A percentile compares a stretch with the other conserved stretches of the same genome.
These are phyloP conservation scores for Gnomoniopsis sp. DNA, from an alignment of 2,329 filamentous ascomycete species.

Conservation along the genomic window DNA sequence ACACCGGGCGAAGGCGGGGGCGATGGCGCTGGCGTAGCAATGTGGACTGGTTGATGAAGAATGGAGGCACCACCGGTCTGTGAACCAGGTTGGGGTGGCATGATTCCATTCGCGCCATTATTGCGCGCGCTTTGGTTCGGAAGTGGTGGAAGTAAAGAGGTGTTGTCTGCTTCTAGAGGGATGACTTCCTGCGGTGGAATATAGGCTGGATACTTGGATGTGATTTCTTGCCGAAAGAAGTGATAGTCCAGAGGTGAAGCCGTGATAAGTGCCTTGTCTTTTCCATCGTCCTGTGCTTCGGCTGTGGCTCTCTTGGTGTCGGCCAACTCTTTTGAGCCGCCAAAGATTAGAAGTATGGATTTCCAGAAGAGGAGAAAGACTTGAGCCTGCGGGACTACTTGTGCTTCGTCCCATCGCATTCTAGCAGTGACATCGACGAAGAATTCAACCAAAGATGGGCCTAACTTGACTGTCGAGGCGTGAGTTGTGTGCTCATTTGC, in stretches of 20 bases:
- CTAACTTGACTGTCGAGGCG: conserved; percentile 45
- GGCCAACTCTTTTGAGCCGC: conserved; percentile 70
- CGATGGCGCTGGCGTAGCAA: conserved; percentile 95
- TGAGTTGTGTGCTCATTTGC: conserved; percentile 21
- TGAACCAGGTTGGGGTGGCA: conserved; percentile 51
- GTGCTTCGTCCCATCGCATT: conserved; percentile 70
- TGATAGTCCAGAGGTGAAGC: conserved; percentile 96
- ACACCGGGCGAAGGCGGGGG: conserved; percentile 85
- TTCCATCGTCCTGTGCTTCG: conserved; percentile 55
- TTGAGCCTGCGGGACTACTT: conserved; percentile 58
- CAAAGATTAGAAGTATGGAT: conserved; percentile 79
- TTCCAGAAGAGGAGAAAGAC: conserved; percentile 88
- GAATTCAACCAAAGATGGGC: conserved; percentile 67
- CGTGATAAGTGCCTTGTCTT: conserved; percentile 76
- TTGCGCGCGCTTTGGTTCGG: conserved; percentile 68
- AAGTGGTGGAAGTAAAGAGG: conserved; percentile 82
- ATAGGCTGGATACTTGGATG: conserved; percentile 96
- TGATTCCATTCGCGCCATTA: conserved; percentile 58
- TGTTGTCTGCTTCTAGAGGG: conserved; percentile 85
- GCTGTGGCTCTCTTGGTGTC: conserved; percentile 70
- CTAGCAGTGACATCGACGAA: conserved; percentile 67
- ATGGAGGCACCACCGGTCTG: conserved; percentile 70
- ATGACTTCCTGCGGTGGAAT: conserved; percentile 81
- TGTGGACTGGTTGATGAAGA: conserved; percentile 92
- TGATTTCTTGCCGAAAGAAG: conserved; percentile 92